These are phyloP conservation scores for Knufia petricola DNA, from an alignment of 2,329 filamentous ascomycete genomes.

Conservation along the genomic window DNA sequence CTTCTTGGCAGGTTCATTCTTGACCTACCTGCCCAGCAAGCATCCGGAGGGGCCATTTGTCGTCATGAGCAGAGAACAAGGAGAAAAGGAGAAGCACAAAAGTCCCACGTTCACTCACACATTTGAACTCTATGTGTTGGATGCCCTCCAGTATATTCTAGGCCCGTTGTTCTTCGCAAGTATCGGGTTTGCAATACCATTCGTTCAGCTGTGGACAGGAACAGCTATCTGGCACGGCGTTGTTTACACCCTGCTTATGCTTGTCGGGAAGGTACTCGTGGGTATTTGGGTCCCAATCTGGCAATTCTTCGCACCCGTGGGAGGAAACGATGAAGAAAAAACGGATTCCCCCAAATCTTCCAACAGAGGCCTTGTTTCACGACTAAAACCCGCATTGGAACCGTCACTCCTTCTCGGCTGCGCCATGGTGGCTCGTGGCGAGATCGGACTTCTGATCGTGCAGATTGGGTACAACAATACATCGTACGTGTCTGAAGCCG, in stretches of 20 bases:
- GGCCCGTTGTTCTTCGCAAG: slow-evolving; percentile 5
- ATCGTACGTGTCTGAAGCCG: slow-evolving; percentile 51
- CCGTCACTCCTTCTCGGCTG: slow-evolving; percentile 56
- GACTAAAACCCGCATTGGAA: slow-evolving; percentile 45
- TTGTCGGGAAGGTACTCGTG: slow-evolving; percentile 43
- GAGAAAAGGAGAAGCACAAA: slow-evolving; percentile 27
- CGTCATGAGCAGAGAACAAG: slow-evolving; percentile 28
- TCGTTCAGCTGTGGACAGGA: slow-evolving; percentile 56
- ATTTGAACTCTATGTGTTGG: slow-evolving; percentile 31
- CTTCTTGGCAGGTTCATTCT: slow-evolving; percentile 27
- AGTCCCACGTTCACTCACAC: slow-evolving; percentile 32
- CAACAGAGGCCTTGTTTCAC: no score
- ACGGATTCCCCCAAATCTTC: no score
- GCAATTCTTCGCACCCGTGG: neutral
- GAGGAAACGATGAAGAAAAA: no score
- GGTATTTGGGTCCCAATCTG: slow-evolving; percentile 47
- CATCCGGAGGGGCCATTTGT: slow-evolving; percentile 30
- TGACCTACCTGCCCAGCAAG: slow-evolving; percentile 31
- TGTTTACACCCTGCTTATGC: slow-evolving; percentile 62
- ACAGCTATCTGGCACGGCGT: slow-evolving; percentile 60
- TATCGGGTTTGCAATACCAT: slow-evolving; percentile 68
- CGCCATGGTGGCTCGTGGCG: slow-evolving; percentile 64
- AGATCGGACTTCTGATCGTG: slow-evolving; percentile 63
- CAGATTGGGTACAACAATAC: slow-evolving; percentile 4
- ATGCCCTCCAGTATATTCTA: slow-evolving; percentile 18